phyloP scores from a whole-genome alignment of 305 asterid species.

The Salvia sclarea region DNA sequence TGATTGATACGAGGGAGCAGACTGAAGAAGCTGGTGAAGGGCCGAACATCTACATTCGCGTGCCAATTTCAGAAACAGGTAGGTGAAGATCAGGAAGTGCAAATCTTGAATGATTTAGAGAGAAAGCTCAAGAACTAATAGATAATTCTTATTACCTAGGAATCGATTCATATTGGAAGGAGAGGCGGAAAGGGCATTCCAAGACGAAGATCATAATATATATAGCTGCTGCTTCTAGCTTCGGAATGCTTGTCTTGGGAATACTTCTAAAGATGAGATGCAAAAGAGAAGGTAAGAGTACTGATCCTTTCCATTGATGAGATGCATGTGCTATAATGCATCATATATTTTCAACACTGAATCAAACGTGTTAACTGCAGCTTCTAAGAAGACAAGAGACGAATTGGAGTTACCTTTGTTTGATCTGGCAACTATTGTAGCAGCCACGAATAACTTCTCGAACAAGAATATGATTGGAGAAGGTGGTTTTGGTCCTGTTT shows the following conservation, averaged over 20 bases:
- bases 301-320: neutral
- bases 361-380: neutral
- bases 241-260: constrained; percentile 4
- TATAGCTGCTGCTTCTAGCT: neutral
- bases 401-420: constrained; percentile 4
- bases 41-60: constrained; percentile 13
- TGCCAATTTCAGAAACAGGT: constrained; percentile 21
- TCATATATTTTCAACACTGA: neutral
- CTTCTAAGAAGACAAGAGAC: constrained; percentile 1
- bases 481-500: constrained; percentile 27
- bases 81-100: neutral
- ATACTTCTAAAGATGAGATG: neutral
- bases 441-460: constrained; percentile 17
- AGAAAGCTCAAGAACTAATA: neutral
- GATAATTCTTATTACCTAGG: neutral
- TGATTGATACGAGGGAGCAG: constrained; percentile 18
- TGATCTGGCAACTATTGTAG: constrained; percentile 15
- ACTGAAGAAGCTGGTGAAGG: neutral
- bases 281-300: neutral
- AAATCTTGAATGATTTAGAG: neutral
- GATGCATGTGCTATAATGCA: neutral
- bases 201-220: neutral
- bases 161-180: neutral
- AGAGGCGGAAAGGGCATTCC: constrained; percentile 15
- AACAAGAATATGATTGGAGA: constrained; percentile 2